A percentile compares a stretch with the other conserved stretches of the same genome.
Evolutionary conservation across 2,329 filamentous ascomycete genomes (phyloP).

Genomic region (Colletotrichum sp.): DNA sequence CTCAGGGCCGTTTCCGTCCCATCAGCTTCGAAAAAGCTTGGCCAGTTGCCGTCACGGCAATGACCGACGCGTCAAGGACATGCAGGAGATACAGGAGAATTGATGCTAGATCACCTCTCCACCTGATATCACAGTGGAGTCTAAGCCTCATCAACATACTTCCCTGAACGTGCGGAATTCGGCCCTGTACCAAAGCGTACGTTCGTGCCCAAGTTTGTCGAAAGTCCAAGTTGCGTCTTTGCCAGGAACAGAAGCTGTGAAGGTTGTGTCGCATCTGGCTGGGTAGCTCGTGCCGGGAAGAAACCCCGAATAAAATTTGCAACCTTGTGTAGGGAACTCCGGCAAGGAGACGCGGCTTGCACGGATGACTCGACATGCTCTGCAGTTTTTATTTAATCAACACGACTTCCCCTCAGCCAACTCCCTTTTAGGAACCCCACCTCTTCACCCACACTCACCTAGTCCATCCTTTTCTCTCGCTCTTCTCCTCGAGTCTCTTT

Average conservation of each 20-base stretch:
- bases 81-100: background rate
- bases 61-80: background rate
- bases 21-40: background rate
- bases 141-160: background rate
- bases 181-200: background rate
- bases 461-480: background rate
- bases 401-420: background rate
- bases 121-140: background rate
- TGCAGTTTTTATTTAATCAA: constrained; percentile 2
- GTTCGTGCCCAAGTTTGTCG: background rate
- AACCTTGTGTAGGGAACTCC: background rate
- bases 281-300: background rate
- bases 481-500: background rate
- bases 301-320: background rate
- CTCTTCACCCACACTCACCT: background rate
- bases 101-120: background rate
- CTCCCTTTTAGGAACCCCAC: background rate
- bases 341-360: background rate
- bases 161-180: background rate
- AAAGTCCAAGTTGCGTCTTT: background rate
- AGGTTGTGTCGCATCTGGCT: background rate
- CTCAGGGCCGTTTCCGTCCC: background rate
- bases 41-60: background rate
- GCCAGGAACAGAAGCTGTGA: background rate
- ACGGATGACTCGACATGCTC: background rate